Conservation (phyloP, 2,329 filamentous ascomycete genomes). For the Fusarium pininemorale region DNA sequence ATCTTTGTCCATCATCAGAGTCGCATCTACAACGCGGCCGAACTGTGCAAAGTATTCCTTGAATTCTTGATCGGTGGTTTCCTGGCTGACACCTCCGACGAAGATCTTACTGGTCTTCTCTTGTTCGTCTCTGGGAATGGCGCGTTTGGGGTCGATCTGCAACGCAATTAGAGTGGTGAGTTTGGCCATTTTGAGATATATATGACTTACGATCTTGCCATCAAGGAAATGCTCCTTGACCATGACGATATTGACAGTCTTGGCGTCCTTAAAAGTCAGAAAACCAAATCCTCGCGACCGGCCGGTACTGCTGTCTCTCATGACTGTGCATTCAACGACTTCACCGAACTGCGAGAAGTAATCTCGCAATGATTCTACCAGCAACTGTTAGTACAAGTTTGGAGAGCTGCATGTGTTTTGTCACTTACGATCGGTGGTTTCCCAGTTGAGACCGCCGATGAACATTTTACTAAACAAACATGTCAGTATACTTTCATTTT, state of each 20-base stretch:
- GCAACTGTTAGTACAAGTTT: slow-evolving; percentile 11
- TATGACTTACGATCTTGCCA: slow-evolving; percentile 87
- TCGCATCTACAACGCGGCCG: slow-evolving; percentile 94
- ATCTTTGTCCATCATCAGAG: slow-evolving; percentile 99
- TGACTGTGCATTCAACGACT: slow-evolving; percentile 98
- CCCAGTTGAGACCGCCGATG: slow-evolving; percentile 98
- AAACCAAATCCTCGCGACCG: slow-evolving; percentile 97
- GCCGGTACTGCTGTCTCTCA: slow-evolving; percentile 94
- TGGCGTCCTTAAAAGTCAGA: slow-evolving; percentile 95
- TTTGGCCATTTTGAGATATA: background rate
- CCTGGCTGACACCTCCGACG: slow-evolving; percentile 95
- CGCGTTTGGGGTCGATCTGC: slow-evolving; percentile 96
- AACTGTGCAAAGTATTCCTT: slow-evolving; percentile 97
- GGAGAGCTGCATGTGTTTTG: background rate
- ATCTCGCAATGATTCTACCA: slow-evolving; percentile 88
- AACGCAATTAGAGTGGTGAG: slow-evolving; percentile 30
- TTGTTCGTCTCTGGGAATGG: slow-evolving; percentile 96
- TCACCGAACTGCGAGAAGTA: slow-evolving; percentile 99
- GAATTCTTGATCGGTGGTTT: slow-evolving; percentile 95
- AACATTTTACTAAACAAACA: slow-evolving; percentile 88
- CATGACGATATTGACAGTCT: slow-evolving; percentile 99
- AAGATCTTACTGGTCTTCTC: slow-evolving; percentile 99
- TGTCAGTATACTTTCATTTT: slow-evolving; percentile 28
- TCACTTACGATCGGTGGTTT: slow-evolving; percentile 93
- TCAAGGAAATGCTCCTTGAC: slow-evolving; percentile 99